phyloP scores from a whole-genome alignment of 2,329 filamentous ascomycete genomes.

The Pyrenophora seminiperda region DNA sequence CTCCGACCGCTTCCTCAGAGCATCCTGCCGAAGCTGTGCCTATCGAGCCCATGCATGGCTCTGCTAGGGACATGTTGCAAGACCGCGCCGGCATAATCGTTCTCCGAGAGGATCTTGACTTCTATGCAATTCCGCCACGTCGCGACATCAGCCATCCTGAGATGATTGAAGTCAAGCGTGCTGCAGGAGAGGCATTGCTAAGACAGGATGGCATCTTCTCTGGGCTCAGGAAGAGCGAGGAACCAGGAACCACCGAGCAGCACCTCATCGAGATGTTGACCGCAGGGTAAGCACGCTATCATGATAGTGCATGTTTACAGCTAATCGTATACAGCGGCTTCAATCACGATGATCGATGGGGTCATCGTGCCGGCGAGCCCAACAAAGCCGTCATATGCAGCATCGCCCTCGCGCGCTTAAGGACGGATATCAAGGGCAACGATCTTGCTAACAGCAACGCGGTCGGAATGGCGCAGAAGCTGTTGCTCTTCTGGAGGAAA shows the following conservation, averaged over 20 bases:
- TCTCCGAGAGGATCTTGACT: constrained; percentile 92
- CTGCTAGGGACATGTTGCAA: constrained; percentile 77
- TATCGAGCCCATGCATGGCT: constrained; percentile 74
- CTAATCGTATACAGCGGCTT: constrained; percentile 71
- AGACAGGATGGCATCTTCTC: constrained; percentile 95
- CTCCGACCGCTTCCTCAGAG: constrained; percentile 58
- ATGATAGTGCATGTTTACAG: background rate
- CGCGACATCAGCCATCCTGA: constrained; percentile 82
- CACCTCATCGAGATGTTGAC: constrained; percentile 99
- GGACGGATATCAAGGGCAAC: constrained; percentile 85
- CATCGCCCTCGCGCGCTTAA: constrained; percentile 86
- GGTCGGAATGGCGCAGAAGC: constrained; percentile 97
- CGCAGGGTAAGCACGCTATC: constrained; percentile 71
- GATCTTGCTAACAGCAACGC: constrained; percentile 74
- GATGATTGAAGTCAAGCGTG: constrained; percentile 96
- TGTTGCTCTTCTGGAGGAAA: constrained; percentile 97
- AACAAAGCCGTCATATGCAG: constrained; percentile 99
- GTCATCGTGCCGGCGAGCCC: constrained; percentile 94
- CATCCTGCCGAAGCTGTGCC: constrained; percentile 60
- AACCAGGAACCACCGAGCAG: constrained; percentile 94
- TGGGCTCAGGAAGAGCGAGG: constrained; percentile 90
- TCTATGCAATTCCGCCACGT: constrained; percentile 90
- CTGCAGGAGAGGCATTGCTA: constrained; percentile 83
- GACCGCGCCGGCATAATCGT: constrained; percentile 96
- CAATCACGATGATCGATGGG: constrained; percentile 94